A percentile compares a stretch with the other conserved stretches of the same genome.
Conservation (phyloP, 805 yeast species). For the Lipomyces yamadae region DNA sequence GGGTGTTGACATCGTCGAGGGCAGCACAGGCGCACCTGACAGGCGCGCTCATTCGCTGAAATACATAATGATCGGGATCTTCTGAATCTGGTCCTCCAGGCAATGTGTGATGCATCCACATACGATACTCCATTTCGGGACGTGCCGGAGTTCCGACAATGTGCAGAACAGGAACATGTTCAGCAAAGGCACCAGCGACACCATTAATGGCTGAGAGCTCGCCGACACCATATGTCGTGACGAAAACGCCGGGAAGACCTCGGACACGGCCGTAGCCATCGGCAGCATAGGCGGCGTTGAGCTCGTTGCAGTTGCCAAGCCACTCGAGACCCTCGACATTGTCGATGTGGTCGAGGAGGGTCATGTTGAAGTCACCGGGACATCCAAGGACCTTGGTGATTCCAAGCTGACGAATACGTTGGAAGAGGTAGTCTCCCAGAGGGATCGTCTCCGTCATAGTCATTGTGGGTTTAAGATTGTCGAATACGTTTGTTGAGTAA, state of each 20-base stretch:
- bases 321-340: conserved; percentile 57
- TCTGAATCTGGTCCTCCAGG: conserved; percentile 44
- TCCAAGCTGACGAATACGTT: conserved; percentile 35
- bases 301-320: conserved; percentile 86
- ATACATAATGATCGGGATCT: conserved; percentile 68
- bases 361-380: conserved; percentile 54
- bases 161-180: conserved; percentile 76
- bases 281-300: conserved; percentile 87
- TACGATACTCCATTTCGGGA: conserved; percentile 46
- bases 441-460: conserved; percentile 37
- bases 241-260: conserved; percentile 65
- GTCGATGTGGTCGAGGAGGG: conserved; percentile 49
- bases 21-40: conserved; percentile 62
- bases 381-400: conserved; percentile 54
- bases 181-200: conserved; percentile 80
- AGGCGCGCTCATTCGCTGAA: conserved; percentile 63
- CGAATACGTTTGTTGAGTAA: not conserved
- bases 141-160: conserved; percentile 77
- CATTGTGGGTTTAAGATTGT: not conserved
- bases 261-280: conserved; percentile 82
- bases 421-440: conserved; percentile 36
- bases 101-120: conserved; percentile 49
- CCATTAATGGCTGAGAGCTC: conserved; percentile 79
- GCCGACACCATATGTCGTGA: conserved; percentile 88
- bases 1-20: conserved; percentile 52